Percentiles rank a stretch among this genome's conserved stretches.
Evolutionary conservation across 495 filamentous ascomycete species (phyloP).

Genomic region (Penicillium goetzii): DNA sequence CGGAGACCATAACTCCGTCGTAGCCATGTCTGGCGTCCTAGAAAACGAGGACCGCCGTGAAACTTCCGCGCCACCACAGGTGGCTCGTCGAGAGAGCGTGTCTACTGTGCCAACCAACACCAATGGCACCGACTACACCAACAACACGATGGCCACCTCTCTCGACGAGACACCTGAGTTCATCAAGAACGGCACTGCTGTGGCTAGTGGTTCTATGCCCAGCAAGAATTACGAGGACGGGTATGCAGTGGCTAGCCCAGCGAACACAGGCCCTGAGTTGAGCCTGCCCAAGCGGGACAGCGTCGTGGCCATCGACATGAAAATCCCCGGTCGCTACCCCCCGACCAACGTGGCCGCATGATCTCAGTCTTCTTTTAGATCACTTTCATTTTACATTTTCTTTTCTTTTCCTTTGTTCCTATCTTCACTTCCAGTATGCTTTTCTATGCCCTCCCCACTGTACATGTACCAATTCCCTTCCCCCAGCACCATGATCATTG

Average conservation of each 20-base stretch:
- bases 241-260: neutral
- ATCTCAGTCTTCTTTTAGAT: constrained; percentile 11
- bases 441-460: constrained; percentile 12
- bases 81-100: constrained; percentile 40
- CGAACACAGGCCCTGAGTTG: constrained; percentile 16
- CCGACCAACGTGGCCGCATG: constrained; percentile 40
- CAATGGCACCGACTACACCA: constrained; percentile 42
- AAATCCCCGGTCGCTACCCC: constrained; percentile 47
- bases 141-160: constrained; percentile 44
- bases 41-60: constrained; percentile 34
- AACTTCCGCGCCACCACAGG: constrained; percentile 29
- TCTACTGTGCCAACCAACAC: constrained; percentile 47
- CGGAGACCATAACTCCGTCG: constrained; percentile 27
- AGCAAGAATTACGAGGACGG: constrained; percentile 1
- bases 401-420: constrained; percentile 18
- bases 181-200: neutral
- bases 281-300: constrained; percentile 34
- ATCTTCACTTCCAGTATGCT: constrained; percentile 16
- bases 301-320: constrained; percentile 38
- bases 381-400: constrained; percentile 3
- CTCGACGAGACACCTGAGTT: constrained; percentile 13
- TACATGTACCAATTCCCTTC: constrained; percentile 8
- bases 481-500: neutral
- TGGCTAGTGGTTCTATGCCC: neutral
- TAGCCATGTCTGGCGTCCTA: constrained; percentile 29